Percentiles rank a stretch among this genome's conserved stretches.
Conservation (phyloP, 2,329 filamentous ascomycete genomes). For the Claviceps monticola region DNA sequence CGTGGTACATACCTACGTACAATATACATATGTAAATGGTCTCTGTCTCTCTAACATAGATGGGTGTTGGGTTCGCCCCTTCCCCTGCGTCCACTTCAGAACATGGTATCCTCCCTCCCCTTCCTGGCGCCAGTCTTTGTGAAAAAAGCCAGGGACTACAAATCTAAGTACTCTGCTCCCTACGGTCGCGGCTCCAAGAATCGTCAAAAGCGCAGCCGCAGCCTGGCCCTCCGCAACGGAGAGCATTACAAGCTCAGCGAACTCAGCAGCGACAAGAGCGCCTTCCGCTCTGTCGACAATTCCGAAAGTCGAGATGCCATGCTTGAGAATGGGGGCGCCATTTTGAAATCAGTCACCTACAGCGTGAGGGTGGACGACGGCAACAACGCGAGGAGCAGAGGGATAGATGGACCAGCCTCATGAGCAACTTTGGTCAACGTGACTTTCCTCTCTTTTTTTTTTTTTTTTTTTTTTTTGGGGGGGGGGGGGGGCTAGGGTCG, state of each 20-base stretch:
- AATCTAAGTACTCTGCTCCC: slow-evolving; percentile 19
- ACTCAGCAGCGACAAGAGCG: slow-evolving; percentile 18
- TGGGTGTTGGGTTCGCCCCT: background rate
- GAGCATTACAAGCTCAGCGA: slow-evolving; percentile 26
- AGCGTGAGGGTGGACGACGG: slow-evolving; percentile 22
- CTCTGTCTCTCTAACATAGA: background rate
- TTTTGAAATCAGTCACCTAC: slow-evolving; percentile 29
- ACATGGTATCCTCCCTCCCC: slow-evolving; percentile 32
- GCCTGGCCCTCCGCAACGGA: slow-evolving; percentile 12
- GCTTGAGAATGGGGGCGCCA: slow-evolving; percentile 16
- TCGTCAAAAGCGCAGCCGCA: slow-evolving; percentile 9
- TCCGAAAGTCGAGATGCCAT: slow-evolving; percentile 27
- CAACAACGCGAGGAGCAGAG: slow-evolving; percentile 7
- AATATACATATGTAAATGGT: too few relatives aligned
- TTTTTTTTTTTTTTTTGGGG: too few relatives aligned
- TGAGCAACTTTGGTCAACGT: slow-evolving; percentile 4
- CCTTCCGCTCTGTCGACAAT: slow-evolving; percentile 14
- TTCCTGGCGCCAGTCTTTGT: slow-evolving; percentile 31
- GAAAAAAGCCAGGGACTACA: slow-evolving; percentile 27
- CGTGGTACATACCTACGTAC: too few relatives aligned
- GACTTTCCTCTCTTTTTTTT: background rate
- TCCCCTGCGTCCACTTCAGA: slow-evolving; percentile 15
- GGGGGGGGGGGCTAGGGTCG: too few relatives aligned
- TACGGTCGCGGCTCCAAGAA: slow-evolving; percentile 12
- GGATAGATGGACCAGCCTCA: background rate